Evolutionary conservation across 495 filamentous ascomycete genomes (phyloP), one percentile per base, ranked within the genome.

Genomic region (Lepidopterella palustris): DNA sequence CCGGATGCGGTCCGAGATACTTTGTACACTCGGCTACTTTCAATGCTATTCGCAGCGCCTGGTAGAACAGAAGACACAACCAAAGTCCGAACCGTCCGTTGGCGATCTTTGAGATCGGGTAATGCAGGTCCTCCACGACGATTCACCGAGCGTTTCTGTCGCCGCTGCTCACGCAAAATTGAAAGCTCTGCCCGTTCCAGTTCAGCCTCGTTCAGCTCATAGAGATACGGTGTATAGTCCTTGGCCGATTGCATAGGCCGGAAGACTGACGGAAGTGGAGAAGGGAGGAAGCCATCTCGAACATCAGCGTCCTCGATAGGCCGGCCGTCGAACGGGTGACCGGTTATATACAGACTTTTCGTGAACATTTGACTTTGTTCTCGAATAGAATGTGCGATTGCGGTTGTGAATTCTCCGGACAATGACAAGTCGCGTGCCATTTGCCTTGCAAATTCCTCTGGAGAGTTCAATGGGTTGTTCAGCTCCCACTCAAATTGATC

Each of bases 401-500:
- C 91, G 0, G 93, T 98, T 6, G 89, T 95, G 69, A 98, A 98
- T 72, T 98, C 93, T 35, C 93, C 93, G 21, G 89, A 89, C 29
- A 98, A 81, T 2, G 89, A 90, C n/a, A 97, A 79, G 57, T 98
- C 93, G 45, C 83, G 80, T 1, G 92, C 84, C 88, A 97, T 92
- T 62, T 84, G 84, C 47, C 83, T 76, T 13, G 93, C 95, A 71
- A 98, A 98, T 55, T 95, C 87, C 72, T 98, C 93, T 0, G 93
- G 91, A 0, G 85, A 92, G 72, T 98, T 97, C 60, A 84, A 77
- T 0, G 90, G 85, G 66, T 97, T 92, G 71, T 97, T 97, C 68
- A 97, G 90, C 68, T 97, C 93, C 93, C 93, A 98, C 73, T 98
- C 93, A 53, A 98, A 97, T 70, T 98, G 95, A 66, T 98, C 93